A percentile compares a stretch with the other conserved stretches of the same genome.
Evolutionary conservation across 371 early-diverging fungal genomes (phyloP).

Genomic region (Syncephalastrum racemosum): DNA sequence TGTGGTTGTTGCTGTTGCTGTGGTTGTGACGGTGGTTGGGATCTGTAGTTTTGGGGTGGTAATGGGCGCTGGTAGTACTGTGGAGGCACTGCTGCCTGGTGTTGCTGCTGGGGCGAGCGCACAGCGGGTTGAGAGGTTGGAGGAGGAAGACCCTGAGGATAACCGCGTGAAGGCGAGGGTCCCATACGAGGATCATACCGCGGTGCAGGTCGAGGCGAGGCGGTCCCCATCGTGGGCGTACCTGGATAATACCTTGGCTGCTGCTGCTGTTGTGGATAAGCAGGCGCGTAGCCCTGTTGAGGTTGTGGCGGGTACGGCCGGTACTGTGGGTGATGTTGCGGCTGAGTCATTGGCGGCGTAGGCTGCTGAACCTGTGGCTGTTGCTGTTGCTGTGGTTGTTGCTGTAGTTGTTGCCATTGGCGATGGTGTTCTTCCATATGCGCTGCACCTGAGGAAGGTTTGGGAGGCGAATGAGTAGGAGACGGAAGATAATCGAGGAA

Average conservation of each 20-base stretch:
- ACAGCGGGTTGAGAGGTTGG: background rate
- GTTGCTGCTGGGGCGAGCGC: slow-evolving; percentile 7
- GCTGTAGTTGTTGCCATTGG: slow-evolving; percentile 14
- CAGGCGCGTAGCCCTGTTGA: slow-evolving; percentile 1
- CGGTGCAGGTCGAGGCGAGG: slow-evolving; percentile 15
- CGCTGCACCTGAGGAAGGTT: slow-evolving; percentile 19
- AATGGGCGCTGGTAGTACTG: slow-evolving; percentile 2
- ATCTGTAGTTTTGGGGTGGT: slow-evolving; percentile 7
- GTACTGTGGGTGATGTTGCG: slow-evolving; percentile 7
- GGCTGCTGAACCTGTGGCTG: slow-evolving; percentile 15
- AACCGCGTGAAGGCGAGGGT: background rate
- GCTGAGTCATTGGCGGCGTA: slow-evolving; percentile 2
- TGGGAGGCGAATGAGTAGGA: slow-evolving; percentile 45
- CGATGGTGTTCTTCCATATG: slow-evolving; percentile 33
- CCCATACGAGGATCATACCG: slow-evolving; percentile 13
- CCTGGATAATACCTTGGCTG: slow-evolving; percentile 3
- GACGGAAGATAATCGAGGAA: slow-evolving; percentile 51
- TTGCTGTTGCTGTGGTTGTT: slow-evolving; percentile 4
- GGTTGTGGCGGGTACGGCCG: slow-evolving; percentile 7
- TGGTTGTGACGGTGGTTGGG: slow-evolving; percentile 8
- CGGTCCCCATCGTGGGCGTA: background rate
- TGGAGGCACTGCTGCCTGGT: slow-evolving; percentile 3
- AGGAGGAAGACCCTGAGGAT: slow-evolving; percentile 1
- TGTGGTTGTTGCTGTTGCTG: slow-evolving; percentile 10
- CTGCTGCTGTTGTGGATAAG: slow-evolving; percentile 8